Evolutionary conservation across 2,329 filamentous ascomycete species (phyloP), one percentile per base, ranked within the genome.

Genomic region (Bipolaris bicolor): DNA sequence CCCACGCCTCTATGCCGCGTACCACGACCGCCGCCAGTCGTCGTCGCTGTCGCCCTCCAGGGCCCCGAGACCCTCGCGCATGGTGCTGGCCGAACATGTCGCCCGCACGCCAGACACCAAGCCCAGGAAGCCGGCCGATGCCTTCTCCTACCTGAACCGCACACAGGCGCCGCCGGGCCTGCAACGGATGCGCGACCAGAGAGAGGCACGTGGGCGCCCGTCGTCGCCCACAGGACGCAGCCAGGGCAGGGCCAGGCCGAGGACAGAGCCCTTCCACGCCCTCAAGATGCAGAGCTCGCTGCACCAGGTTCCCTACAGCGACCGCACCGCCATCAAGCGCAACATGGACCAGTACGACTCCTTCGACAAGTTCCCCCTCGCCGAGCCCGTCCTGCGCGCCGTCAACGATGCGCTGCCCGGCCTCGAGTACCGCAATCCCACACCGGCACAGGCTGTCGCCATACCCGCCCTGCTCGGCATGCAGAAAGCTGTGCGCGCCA

Each of bases 221-320:
- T 36, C 51, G 43, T 45, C 57, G 40, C 54, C 54, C 44, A 58
- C 57, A 6, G 67, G 53, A 7, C 59, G 63, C n/a, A 60, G 67
- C 45, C 58, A 64, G 33, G 65, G 64, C 40, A 72, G 66, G 55
- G 58, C 66, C 51, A 61, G 65, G 46, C 58, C 60, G 76, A 79
- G 57, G 37, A 80, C 81, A 20, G 80, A 82, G 47, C 77, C 84
- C 7, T 90, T 86, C 77, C 93, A 96, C 74, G 93, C 94, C 4
- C 82, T 98, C 76, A 97, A 96, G 79, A 98, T 98, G 94, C 94
- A 97, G 74, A 87, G 88, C 49, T 83, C 90, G 1, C 80, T 98
- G 62, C 81, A 90, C 2, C 86, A 88, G 3, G 82, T 98, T 4
- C 86, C 91, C 0, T 97, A 97, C 72, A 86, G 86, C 36, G 85